Conservation (phyloP, 2,329 filamentous ascomycete genomes). For the Aspergillus ustus region DNA sequence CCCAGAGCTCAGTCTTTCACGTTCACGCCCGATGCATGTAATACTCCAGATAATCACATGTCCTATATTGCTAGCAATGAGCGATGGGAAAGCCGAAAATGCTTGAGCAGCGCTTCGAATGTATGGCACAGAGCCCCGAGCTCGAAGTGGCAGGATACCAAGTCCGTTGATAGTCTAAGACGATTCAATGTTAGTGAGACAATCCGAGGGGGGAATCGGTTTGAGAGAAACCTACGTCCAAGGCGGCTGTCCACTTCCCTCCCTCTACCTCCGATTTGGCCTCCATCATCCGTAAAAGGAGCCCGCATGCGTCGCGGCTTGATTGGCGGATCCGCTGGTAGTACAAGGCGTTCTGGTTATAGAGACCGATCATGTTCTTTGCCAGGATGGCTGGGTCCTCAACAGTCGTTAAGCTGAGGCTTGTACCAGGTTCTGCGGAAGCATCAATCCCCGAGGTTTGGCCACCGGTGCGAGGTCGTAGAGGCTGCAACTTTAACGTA, state of each 20-base stretch:
- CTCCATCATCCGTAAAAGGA: constrained; percentile 64
- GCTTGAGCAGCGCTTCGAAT: constrained; percentile 81
- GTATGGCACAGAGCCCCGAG: constrained; percentile 72
- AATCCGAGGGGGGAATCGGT: constrained; percentile 5
- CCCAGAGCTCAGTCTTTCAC: constrained; percentile 70
- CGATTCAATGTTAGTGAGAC: constrained; percentile 16
- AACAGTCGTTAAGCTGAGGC: constrained; percentile 67
- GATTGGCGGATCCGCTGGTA: constrained; percentile 61
- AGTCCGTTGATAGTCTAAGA: constrained; percentile 71
- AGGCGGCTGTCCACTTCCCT: constrained; percentile 63
- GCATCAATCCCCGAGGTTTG: constrained; percentile 50
- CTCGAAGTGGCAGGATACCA: constrained; percentile 78
- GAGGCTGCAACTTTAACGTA: constrained; percentile 74
- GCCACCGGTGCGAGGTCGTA: constrained; percentile 68
- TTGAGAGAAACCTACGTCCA: constrained; percentile 61
- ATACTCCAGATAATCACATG: constrained; percentile 95
- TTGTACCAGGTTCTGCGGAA: constrained; percentile 45
- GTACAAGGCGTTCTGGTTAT: constrained; percentile 65
- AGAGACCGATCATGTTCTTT: constrained; percentile 65
- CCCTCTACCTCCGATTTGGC: constrained; percentile 64
- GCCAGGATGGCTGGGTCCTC: constrained; percentile 70
- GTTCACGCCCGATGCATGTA: constrained; percentile 78
- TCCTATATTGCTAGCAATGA: constrained; percentile 86
- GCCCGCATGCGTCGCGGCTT: constrained; percentile 63
- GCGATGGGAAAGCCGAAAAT: constrained; percentile 77